phyloP scores from a whole-genome alignment of 1,284 basidiomycete species.

The Anthracocystis walkeri region DNA sequence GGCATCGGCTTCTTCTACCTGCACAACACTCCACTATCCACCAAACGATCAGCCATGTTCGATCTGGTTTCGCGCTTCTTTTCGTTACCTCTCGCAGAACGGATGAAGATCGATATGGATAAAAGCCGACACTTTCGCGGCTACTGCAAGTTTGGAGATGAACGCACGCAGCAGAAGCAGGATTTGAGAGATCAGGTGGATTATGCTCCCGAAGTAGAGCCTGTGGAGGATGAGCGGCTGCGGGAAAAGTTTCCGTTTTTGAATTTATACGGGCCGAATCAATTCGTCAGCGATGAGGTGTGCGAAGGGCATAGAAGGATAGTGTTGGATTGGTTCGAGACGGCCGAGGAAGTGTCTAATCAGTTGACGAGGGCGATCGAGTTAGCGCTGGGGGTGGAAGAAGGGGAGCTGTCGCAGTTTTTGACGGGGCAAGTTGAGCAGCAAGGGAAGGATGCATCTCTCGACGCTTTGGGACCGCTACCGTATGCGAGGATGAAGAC shows the following conservation, averaged over 20 bases:
- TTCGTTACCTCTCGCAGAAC: slow-evolving; percentile 28
- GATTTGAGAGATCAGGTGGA: slow-evolving; percentile 61
- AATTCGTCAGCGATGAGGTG: slow-evolving; percentile 45
- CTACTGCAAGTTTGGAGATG: slow-evolving; percentile 59
- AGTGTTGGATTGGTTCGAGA: slow-evolving; percentile 49
- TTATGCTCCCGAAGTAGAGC: slow-evolving; percentile 28
- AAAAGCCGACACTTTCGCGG: slow-evolving; percentile 55
- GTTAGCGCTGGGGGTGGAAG: slow-evolving; percentile 35
- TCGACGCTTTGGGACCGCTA: slow-evolving; percentile 20
- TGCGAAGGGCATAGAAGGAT: slow-evolving; percentile 22
- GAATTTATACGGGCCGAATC: slow-evolving; percentile 60
- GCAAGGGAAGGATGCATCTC: not conserved
- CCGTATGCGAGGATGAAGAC: slow-evolving; percentile 61
- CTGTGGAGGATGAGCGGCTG: slow-evolving; percentile 5
- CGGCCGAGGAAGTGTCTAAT: slow-evolving; percentile 26
- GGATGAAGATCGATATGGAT: slow-evolving; percentile 50
- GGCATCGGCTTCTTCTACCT: slow-evolving; percentile 64
- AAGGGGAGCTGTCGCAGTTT: slow-evolving; percentile 40
- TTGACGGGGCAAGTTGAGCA: slow-evolving; percentile 24
- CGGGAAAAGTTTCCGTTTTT: slow-evolving; percentile 34
- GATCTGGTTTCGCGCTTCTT: slow-evolving; percentile 49
- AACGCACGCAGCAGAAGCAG: slow-evolving; percentile 38
- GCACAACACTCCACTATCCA: slow-evolving; percentile 40
- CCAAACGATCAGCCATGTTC: slow-evolving; percentile 37
- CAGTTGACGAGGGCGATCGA: slow-evolving; percentile 58